A percentile compares a stretch with the other conserved stretches of the same genome.
Evolutionary conservation across 1,139 yeast genomes (phyloP).

Genomic region (Arxiozyma telluris): DNA sequence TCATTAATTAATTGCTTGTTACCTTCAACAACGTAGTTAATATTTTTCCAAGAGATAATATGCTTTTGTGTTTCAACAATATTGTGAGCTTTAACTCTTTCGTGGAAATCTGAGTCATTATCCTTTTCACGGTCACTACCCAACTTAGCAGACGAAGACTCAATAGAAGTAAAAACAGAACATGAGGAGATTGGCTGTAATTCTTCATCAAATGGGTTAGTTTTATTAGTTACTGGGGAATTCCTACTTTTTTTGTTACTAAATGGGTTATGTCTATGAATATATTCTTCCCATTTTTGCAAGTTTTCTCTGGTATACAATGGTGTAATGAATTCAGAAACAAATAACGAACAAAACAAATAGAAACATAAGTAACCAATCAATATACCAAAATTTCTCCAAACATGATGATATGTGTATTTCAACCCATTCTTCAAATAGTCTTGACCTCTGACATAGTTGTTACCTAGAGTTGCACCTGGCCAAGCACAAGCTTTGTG

Average conservation of each 20-base stretch:
- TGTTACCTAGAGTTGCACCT: conserved; percentile 25
- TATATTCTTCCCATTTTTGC: conserved; percentile 6
- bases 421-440: conserved; percentile 30
- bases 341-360: conserved; percentile 26
- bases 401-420: conserved; percentile 33
- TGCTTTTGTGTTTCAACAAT: conserved; percentile 37
- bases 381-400: conserved; percentile 41
- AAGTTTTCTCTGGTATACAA: conserved; percentile 22
- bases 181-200: conserved; percentile 10
- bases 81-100: conserved; percentile 26
- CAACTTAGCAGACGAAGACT: conserved; percentile 6
- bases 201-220: conserved; percentile 4
- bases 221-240: background rate
- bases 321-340: conserved; percentile 31
- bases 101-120: conserved; percentile 32
- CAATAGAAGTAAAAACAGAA: conserved; percentile 7
- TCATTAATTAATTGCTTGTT: conserved; percentile 34
- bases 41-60: conserved; percentile 39
- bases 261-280: conserved; percentile 6
- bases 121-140: conserved; percentile 7
- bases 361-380: conserved; percentile 32
- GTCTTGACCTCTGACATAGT: conserved; percentile 27
- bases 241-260: background rate
- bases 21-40: conserved; percentile 38
- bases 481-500: conserved; percentile 37